Percentiles rank a stretch among this genome's conserved stretches.
Evolutionary conservation across 1,139 yeast species (phyloP).

Genomic region (Suhomyces atakaporum): DNA sequence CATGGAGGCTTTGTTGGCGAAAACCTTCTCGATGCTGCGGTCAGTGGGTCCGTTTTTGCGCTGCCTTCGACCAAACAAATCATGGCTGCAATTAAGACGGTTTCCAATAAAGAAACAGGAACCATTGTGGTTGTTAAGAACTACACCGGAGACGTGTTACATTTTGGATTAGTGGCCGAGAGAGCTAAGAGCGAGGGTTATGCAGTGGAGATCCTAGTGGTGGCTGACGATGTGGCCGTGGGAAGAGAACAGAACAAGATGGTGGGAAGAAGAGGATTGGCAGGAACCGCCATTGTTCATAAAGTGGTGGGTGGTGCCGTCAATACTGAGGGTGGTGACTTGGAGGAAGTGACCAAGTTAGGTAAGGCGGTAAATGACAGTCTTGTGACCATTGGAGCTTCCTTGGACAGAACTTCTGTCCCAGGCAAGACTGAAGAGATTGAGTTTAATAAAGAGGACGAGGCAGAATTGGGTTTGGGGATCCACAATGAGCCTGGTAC

Average conservation of each 20-base stretch:
- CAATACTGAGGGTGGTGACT: conserved; percentile 25
- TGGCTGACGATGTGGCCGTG: conserved; percentile 92
- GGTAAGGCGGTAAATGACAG: conserved; percentile 65
- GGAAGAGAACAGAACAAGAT: conserved; percentile 82
- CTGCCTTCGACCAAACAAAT: conserved; percentile 91
- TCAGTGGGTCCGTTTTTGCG: conserved; percentile 85
- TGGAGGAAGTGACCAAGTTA: conserved; percentile 54
- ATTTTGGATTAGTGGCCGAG: conserved; percentile 89
- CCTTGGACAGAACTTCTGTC: conserved; percentile 84
- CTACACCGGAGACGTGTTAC: conserved; percentile 91
- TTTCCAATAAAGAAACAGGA: conserved; percentile 58
- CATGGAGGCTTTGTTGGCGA: conserved; percentile 90
- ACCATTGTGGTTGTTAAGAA: conserved; percentile 80
- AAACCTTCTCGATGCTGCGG: conserved; percentile 83
- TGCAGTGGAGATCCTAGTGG: conserved; percentile 67
- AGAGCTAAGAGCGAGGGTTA: conserved; percentile 78
- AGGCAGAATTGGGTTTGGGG: conserved; percentile 92
- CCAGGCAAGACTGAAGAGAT: conserved; percentile 67
- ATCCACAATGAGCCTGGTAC: conserved; percentile 95
- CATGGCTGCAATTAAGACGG: conserved; percentile 66
- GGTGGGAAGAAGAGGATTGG: conserved; percentile 92
- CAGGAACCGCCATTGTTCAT: conserved; percentile 87
- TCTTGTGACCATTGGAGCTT: conserved; percentile 85
- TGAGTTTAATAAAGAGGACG: conserved; percentile 47
- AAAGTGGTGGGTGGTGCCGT: conserved; percentile 81